Percentiles rank a stretch among this genome's conserved stretches.
Conservation (phyloP, 495 filamentous ascomycete species). For the Aspergillus sclerotiicarbonarius region DNA sequence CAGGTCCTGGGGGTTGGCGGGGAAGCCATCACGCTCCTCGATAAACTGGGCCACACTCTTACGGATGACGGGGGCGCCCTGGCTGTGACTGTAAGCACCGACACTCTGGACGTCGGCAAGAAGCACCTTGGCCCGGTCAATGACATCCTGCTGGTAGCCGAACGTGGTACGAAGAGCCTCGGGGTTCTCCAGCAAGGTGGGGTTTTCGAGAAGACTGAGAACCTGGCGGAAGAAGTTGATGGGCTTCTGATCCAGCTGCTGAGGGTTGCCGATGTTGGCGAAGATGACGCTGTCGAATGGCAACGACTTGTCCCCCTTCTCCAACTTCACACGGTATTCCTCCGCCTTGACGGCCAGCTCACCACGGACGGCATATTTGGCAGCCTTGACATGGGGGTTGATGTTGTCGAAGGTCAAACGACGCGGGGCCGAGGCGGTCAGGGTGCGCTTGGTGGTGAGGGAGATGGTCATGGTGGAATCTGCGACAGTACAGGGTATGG, state of each 20-base stretch:
- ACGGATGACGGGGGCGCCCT: slow-evolving; percentile 79
- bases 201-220: slow-evolving; percentile 90
- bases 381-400: slow-evolving; percentile 78
- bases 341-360: slow-evolving; percentile 90
- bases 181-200: slow-evolving; percentile 72
- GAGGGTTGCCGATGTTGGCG: slow-evolving; percentile 98
- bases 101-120: slow-evolving; percentile 83
- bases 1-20: slow-evolving; percentile 72
- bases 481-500: slow-evolving; percentile 3
- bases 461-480: slow-evolving; percentile 28
- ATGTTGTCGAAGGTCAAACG: slow-evolving; percentile 83
- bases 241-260: slow-evolving; percentile 97
- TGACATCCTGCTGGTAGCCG: slow-evolving; percentile 84
- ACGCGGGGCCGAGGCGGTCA: slow-evolving; percentile 55
- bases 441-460: slow-evolving; percentile 40
- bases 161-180: slow-evolving; percentile 62
- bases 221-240: slow-evolving; percentile 99
- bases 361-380: slow-evolving; percentile 95
- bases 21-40: slow-evolving; percentile 82
- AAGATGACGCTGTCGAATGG: slow-evolving; percentile 90
- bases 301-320: slow-evolving; percentile 58
- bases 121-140: slow-evolving; percentile 76
- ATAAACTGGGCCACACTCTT: slow-evolving; percentile 92
- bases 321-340: slow-evolving; percentile 73
- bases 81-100: slow-evolving; percentile 93